Base-by-base conservation (phyloP, 306 rosid genomes). In the Oemleria cerasiformis region DNA sequence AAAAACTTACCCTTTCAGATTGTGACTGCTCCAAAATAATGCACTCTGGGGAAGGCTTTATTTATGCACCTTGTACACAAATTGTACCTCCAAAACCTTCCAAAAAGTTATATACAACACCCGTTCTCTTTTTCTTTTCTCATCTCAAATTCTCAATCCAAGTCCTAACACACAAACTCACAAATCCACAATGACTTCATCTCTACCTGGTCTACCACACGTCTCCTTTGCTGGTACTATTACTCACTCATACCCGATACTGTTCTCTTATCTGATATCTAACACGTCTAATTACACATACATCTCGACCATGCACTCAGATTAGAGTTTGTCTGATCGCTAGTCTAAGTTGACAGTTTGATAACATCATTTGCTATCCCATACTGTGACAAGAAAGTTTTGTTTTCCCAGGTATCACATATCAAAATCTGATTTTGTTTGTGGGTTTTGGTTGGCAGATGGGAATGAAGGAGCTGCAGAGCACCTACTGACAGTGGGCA, bases 401-500 rank as follows among this genome's bases (percentile, higher is more conserved):
- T 30, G 4, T 30, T 30, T 51, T 51, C 15, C 43, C 19, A 59
- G 30, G 20, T 17, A 59, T 6, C 6, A 34, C 36, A 30, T 1
- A 0, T 55, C 61, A 15, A 59, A 34, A 15, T 9, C 64, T 34
- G 64, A 57, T 23, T 11, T 55, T 5, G 60, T 57, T 36, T 36
- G 1, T 60, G 14, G 20, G 44, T 16, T 30, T 50, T 12, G 47
- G 21, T 49, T 48, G 58, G 62, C 30, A 73, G 70, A 62, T 15
- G 44, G 44, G 56, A 79, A 77, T 45, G 87, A 70, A 11, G 77
- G 41, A 44, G 65, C n/a, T n/a, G 23, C 65, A 45, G 91, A 90
- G 69, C 89, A 82, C 40, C 78, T 90, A 50, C 76, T 90, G 61
- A 77, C 78, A 20, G 84, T 88, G 49, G 79, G 80, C 15, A 70